Evolutionary conservation across 129 eudicot genomes (phyloP).

Genomic region (Tanacetum coccineum): DNA sequence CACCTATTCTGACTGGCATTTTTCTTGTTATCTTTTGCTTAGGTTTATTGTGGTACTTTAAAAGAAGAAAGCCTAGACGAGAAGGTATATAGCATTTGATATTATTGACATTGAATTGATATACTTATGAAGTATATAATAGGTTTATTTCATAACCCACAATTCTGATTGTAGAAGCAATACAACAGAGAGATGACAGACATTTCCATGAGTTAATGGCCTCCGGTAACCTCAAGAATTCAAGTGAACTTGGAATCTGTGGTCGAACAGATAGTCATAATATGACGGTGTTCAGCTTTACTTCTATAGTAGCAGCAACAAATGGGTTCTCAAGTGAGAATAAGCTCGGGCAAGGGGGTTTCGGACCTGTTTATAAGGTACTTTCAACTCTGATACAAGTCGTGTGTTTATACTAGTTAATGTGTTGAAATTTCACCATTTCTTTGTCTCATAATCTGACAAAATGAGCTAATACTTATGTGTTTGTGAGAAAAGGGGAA

Average conservation of each 20-base stretch:
- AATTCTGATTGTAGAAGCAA: slow-evolving; percentile 22
- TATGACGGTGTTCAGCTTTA: slow-evolving; percentile 31
- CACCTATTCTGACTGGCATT: not conserved
- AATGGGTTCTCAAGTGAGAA: slow-evolving; percentile 35
- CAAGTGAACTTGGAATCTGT: slow-evolving; percentile 8
- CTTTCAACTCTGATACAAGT: not conserved
- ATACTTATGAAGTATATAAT: not conserved
- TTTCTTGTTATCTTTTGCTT: not conserved
- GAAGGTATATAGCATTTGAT: not conserved
- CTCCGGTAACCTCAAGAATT: slow-evolving; percentile 23
- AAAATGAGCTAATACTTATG: too few species aligned
- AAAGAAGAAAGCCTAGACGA: not conserved
- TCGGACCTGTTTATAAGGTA: slow-evolving; percentile 58
- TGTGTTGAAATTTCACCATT: too few species aligned
- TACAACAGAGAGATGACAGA: slow-evolving; percentile 15
- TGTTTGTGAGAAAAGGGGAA: slow-evolving; percentile 26
- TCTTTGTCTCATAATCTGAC: too few species aligned
- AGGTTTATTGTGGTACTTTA: not conserved
- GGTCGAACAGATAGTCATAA: slow-evolving; percentile 35
- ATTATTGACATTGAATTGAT: not conserved
- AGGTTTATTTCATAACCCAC: not conserved
- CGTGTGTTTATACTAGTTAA: not conserved
- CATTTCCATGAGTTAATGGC: slow-evolving; percentile 26
- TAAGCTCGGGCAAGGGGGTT: slow-evolving; percentile 58
- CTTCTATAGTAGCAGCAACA: slow-evolving; percentile 35